Evolutionary conservation across 345 rosid genomes (phyloP), one percentile per base, ranked within the genome.

Genomic region (Aquilaria malaccensis): DNA sequence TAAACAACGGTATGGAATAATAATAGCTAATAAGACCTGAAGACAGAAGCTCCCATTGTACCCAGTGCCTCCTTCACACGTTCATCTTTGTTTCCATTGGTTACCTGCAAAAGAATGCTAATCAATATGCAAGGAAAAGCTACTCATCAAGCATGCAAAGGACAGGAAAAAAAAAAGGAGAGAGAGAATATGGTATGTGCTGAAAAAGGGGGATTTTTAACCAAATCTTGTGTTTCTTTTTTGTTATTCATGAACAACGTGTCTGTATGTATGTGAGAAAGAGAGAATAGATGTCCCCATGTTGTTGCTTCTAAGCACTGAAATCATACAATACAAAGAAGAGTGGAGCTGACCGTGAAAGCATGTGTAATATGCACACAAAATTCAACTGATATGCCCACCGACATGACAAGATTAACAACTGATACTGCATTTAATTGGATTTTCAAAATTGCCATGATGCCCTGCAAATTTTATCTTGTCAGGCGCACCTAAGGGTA

Each of bases 11-110:
- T 46, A 46, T 3, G 29, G 33, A 4, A 13, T 6, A 49, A 47
- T 58, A 58, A 68, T 33, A 65, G 53, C 62, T 54, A 57, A 50
- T 51, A 45, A 30, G 62, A 88, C 96, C 99, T 94, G 85, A 94
- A 94, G 52, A 94, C 99, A 30, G 99, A 94, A 72, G 97, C 91
- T 46, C 99, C 99, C 99, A 94, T 91, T 2, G 97, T 92, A 47
- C 80, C 72, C 7, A 94, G 76, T 33, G 96, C 89, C 70, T 83
- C 96, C 79, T 80, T 88, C 68, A 88, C 76, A 53, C 99, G 81
- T 61, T 91, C 86, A 62, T 94, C 81, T 76, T 73, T 79, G 66
- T 77, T 75, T 49, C 99, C 99, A 10, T 72, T 58, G 70, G 85
- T 85, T 70, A 86, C 87, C 99, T 94, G 85, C 52, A 59, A 10